phyloP scores from a whole-genome alignment of 176 grass and related monocot genomes.

The Phoenix dactylifera region DNA sequence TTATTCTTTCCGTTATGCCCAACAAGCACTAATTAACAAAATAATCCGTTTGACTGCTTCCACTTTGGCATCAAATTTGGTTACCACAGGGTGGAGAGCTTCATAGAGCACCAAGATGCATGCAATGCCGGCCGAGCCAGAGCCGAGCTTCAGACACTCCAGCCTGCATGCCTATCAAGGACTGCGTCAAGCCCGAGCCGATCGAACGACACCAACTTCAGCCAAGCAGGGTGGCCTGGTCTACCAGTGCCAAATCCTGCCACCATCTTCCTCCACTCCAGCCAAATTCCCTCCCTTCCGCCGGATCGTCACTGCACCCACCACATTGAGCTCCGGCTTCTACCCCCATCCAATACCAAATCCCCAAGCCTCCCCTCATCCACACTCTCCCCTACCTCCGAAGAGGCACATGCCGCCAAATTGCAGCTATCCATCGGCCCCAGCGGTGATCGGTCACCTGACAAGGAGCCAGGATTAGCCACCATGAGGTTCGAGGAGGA shows the following conservation, averaged over 20 bases:
- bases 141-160: not conserved
- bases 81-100: constrained; percentile 18
- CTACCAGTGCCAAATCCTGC: not conserved
- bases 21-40: no score
- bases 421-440: constrained; percentile 13
- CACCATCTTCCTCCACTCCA: not conserved
- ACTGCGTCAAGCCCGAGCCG: constrained; percentile 21
- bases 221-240: not conserved
- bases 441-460: not conserved
- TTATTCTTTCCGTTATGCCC: no score
- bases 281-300: not conserved
- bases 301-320: not conserved
- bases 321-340: constrained; percentile 19
- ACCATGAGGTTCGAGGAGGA: not conserved
- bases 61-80: not conserved
- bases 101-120: constrained; percentile 24
- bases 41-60: no score
- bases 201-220: constrained; percentile 16
- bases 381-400: not conserved
- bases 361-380: not conserved
- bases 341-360: constrained; percentile 1
- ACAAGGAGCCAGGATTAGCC: not conserved
- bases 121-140: constrained; percentile 7
- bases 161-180: constrained; percentile 13
- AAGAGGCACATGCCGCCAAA: not conserved